These are phyloP conservation scores for Paradendryphiella salina DNA, from an alignment of 2,329 filamentous ascomycete genomes.

Conservation along the genomic window DNA sequence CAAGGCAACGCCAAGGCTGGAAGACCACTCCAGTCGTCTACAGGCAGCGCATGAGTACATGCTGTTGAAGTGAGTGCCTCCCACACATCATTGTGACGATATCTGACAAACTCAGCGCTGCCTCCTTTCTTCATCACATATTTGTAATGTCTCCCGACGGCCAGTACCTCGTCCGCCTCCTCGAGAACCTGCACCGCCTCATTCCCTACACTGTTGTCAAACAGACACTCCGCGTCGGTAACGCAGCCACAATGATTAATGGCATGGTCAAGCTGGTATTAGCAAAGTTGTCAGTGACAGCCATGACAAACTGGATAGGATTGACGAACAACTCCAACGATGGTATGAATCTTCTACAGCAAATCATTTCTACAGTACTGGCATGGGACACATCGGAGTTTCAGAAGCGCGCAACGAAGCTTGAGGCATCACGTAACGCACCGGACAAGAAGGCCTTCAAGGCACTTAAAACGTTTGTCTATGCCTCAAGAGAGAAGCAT, in stretches of 20 bases:
- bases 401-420: slow-evolving; percentile 64
- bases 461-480: slow-evolving; percentile 63
- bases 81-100: neutral
- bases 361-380: slow-evolving; percentile 73
- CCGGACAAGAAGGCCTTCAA: slow-evolving; percentile 65
- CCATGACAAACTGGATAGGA: slow-evolving; percentile 78
- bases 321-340: slow-evolving; percentile 71
- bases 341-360: slow-evolving; percentile 78
- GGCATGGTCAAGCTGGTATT: slow-evolving; percentile 73
- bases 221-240: slow-evolving; percentile 74
- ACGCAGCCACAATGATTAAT: slow-evolving; percentile 80
- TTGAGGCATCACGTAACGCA: slow-evolving; percentile 64
- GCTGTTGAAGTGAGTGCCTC: slow-evolving; percentile 66
- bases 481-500: slow-evolving; percentile 59
- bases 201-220: slow-evolving; percentile 72
- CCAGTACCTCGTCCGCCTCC: slow-evolving; percentile 70
- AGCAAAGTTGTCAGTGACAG: slow-evolving; percentile 75
- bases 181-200: slow-evolving; percentile 70
- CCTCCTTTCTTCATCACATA: slow-evolving; percentile 73
- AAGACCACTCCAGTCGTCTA: slow-evolving; percentile 64
- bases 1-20: slow-evolving; percentile 63
- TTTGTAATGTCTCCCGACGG: slow-evolving; percentile 75
- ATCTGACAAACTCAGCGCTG: slow-evolving; percentile 56
- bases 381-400: slow-evolving; percentile 74
- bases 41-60: slow-evolving; percentile 68